Evolutionary conservation across 495 filamentous ascomycete genomes (phyloP).

Genomic region (Neurospora sp.): DNA sequence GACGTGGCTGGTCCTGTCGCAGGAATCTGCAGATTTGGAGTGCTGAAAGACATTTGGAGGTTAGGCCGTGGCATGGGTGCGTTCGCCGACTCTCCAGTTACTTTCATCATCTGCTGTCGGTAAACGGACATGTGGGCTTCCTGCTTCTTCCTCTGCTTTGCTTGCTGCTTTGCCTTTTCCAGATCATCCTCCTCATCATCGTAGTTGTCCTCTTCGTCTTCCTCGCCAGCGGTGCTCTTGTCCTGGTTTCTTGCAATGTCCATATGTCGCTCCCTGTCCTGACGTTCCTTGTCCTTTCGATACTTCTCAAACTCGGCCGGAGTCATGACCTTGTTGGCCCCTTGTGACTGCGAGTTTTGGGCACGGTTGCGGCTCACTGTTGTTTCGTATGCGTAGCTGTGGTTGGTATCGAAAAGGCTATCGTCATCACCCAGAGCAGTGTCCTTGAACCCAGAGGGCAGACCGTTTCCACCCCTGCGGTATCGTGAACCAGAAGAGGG

Average conservation of each 20-base stretch:
- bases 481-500: conserved; percentile 20
- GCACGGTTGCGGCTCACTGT: conserved; percentile 36
- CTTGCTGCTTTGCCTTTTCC: conserved; percentile 61
- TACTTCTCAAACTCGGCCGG: conserved; percentile 80
- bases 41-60: conserved; percentile 43
- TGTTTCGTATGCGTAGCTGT: conserved; percentile 47
- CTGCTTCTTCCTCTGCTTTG: conserved; percentile 74
- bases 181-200: conserved; percentile 79
- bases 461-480: conserved; percentile 24
- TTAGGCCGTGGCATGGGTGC: conserved; percentile 30
- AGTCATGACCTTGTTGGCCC: conserved; percentile 72
- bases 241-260: conserved; percentile 16
- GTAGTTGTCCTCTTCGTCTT: conserved; percentile 49
- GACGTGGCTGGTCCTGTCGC: conserved; percentile 12
- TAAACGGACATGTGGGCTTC: conserved; percentile 87
- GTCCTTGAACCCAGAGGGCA: conserved; percentile 12
- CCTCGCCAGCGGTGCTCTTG: conserved; percentile 35
- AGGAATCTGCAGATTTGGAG: conserved; percentile 37
- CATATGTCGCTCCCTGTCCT: conserved; percentile 57
- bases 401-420: conserved; percentile 37
- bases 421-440: conserved; percentile 31
- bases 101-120: conserved; percentile 94
- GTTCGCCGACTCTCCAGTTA: conserved; percentile 63
- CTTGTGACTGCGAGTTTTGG: conserved; percentile 27
- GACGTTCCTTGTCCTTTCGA: conserved; percentile 64